phyloP scores from a whole-genome alignment of 768 basidiomycete species.

The Infundibulicybe gibba region DNA sequence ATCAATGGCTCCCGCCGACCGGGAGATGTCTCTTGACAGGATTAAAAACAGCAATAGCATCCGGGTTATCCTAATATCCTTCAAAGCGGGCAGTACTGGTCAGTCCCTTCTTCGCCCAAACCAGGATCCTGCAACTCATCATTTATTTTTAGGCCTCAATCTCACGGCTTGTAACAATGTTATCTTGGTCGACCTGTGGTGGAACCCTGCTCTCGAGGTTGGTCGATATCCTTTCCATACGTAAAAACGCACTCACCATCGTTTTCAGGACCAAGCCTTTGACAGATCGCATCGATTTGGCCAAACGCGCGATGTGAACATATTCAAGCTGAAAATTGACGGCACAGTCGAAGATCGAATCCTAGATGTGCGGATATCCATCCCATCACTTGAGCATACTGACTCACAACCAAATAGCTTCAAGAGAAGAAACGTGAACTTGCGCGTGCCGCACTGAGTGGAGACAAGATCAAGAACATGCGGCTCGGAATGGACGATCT shows the following conservation, averaged over 20 bases:
- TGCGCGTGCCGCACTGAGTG: conserved; percentile 79
- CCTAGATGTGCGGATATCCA: conserved; percentile 43
- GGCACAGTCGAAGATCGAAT: conserved; percentile 89
- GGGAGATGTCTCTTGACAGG: conserved; percentile 69
- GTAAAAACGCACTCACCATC: neutral
- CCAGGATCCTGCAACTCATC: conserved; percentile 3
- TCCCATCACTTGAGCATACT: neutral
- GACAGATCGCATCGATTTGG: conserved; percentile 90
- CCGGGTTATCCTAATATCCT: conserved; percentile 88
- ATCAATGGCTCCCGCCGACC: conserved; percentile 71
- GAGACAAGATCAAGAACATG: conserved; percentile 83
- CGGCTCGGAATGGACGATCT: conserved; percentile 85
- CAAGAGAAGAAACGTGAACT: conserved; percentile 90
- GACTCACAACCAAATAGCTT: conserved; percentile 39
- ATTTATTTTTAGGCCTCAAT: conserved; percentile 62
- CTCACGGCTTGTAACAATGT: conserved; percentile 93
- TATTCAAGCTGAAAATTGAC: conserved; percentile 86
- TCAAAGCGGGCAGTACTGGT: conserved; percentile 97
- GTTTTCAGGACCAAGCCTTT: conserved; percentile 80
- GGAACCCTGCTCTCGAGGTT: conserved; percentile 87
- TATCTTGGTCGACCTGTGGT: conserved; percentile 92
- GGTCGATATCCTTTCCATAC: conserved; percentile 20
- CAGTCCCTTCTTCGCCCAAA: conserved; percentile 13
- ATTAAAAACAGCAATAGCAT: conserved; percentile 60
- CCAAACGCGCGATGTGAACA: conserved; percentile 82